Conservation (phyloP, 179 eudicot genomes). For the Beta corolliflora region DNA sequence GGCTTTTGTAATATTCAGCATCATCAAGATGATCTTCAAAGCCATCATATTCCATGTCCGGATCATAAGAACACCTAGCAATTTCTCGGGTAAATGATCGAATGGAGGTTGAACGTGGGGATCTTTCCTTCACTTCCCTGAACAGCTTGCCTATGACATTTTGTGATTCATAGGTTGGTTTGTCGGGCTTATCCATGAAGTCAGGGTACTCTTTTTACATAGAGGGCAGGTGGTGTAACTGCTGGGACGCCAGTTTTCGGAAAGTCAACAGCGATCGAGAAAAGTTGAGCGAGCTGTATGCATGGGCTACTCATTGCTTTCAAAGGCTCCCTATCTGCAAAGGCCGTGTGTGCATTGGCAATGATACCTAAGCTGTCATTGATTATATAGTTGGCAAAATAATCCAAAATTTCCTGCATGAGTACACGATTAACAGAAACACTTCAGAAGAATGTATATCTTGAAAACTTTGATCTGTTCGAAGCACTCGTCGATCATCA, state of each 20-base stretch:
- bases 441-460: too few species aligned
- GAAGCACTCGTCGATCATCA: too few species aligned
- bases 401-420: conserved; percentile 75
- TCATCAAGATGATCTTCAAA: conserved; percentile 62
- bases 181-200: conserved; percentile 92
- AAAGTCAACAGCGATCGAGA: conserved; percentile 88
- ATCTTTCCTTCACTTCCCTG: conserved; percentile 62
- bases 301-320: conserved; percentile 72
- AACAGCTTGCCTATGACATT: conserved; percentile 81
- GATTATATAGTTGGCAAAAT: conserved; percentile 78
- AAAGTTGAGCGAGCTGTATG: conserved; percentile 63
- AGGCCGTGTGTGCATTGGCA: conserved; percentile 83
- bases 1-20: conserved; percentile 63
- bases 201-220: conserved; percentile 75
- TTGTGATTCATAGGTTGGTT: conserved; percentile 58
- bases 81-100: conserved; percentile 56
- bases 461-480: too few species aligned
- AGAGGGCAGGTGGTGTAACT: conserved; percentile 67
- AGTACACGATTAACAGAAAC: not conserved
- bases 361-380: conserved; percentile 91
- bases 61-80: conserved; percentile 60
- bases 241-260: conserved; percentile 97
- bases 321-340: conserved; percentile 58
- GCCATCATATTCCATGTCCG: conserved; percentile 76
- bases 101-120: conserved; percentile 45